Conservation (phyloP, 2,329 filamentous ascomycete species). For the Furcasterigmium furcatum region DNA sequence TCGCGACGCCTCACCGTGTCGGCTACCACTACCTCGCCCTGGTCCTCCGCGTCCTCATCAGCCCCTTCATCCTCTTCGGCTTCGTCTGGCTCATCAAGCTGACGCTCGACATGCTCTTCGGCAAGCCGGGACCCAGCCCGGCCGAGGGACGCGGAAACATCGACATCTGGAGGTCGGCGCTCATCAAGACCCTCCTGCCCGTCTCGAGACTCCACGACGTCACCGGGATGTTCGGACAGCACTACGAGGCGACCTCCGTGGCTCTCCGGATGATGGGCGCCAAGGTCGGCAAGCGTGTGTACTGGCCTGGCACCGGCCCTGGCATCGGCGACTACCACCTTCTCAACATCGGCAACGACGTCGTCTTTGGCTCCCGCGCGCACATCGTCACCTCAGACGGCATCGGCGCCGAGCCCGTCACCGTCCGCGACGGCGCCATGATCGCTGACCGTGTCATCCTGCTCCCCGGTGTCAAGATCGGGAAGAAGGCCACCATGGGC, state of each 20-base stretch:
- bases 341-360: conserved; percentile 52
- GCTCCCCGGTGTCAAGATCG: conserved; percentile 47
- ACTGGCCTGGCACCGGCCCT: conserved; percentile 56
- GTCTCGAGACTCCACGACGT: conserved; percentile 39
- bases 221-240: conserved; percentile 47
- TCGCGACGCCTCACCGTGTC: conserved; percentile 40
- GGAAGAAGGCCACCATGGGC: conserved; percentile 46
- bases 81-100: conserved; percentile 36
- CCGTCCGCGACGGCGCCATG: conserved; percentile 47
- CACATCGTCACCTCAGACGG: conserved; percentile 52
- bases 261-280: conserved; percentile 47
- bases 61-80: conserved; percentile 40
- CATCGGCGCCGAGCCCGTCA: conserved; percentile 41
- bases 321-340: conserved; percentile 51
- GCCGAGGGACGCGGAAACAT: conserved; percentile 27
- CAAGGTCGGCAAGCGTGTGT: conserved; percentile 48
- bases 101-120: conserved; percentile 34
- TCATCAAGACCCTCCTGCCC: conserved; percentile 43
- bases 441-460: conserved; percentile 53
- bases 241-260: conserved; percentile 52
- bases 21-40: conserved; percentile 48
- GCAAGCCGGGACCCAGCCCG: conserved; percentile 28
- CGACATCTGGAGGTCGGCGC: conserved; percentile 37
- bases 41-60: conserved; percentile 32
- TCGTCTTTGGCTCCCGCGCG: conserved; percentile 56